Evolutionary conservation across 2,329 filamentous ascomycete species (phyloP).

Genomic region (Cladophialophora bantiana): DNA sequence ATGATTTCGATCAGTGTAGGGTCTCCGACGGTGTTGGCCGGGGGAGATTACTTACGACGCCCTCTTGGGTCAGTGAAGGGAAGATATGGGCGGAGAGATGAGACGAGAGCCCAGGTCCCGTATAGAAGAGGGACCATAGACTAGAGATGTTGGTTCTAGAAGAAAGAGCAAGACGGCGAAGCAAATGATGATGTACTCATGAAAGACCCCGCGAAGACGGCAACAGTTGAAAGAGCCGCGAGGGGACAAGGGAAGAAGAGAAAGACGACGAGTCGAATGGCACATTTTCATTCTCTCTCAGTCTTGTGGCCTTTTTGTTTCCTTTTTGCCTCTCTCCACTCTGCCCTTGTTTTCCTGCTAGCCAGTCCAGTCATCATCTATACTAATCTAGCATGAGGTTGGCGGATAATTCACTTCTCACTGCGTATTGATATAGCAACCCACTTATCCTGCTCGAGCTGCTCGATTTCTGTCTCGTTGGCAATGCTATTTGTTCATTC

Average conservation of each 20-base stretch:
- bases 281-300: not conserved
- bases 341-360: not conserved
- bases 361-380: no score
- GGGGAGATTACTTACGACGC: not conserved
- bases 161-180: not conserved
- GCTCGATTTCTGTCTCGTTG: no score
- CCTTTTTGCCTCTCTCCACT: not conserved
- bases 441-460: no score
- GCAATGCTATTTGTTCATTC: no score
- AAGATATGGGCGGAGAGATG: not conserved
- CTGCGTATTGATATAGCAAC: no score
- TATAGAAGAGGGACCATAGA: not conserved
- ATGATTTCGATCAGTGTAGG: not conserved
- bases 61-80: no score
- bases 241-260: not conserved
- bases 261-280: not conserved
- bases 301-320: not conserved
- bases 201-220: not conserved
- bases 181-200: no score
- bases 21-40: not conserved
- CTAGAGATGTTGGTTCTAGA: not conserved
- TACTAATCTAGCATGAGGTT: no score
- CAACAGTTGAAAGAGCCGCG: not conserved
- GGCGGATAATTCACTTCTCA: no score
- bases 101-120: not conserved